Conservation (phyloP, 2,329 filamentous ascomycete species). For the Penicillium palitans region DNA sequence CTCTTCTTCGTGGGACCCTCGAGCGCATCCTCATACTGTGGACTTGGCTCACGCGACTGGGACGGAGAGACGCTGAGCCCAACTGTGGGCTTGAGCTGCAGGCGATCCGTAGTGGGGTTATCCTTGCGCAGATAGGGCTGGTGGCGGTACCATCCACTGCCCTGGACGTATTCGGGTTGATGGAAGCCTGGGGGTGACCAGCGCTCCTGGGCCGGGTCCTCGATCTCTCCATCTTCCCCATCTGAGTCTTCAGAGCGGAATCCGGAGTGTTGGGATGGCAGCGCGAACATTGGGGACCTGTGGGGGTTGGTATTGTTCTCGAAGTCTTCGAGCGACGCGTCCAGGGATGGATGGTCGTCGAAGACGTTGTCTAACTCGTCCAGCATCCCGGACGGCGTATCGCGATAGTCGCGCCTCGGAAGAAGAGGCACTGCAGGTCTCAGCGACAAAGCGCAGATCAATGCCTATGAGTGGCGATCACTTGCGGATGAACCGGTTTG, state of each 20-base stretch:
- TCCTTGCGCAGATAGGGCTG: slow-evolving; percentile 50
- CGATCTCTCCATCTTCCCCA: slow-evolving; percentile 41
- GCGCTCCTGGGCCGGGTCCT: slow-evolving; percentile 46
- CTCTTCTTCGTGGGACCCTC: slow-evolving; percentile 41
- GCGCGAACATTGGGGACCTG: slow-evolving; percentile 54
- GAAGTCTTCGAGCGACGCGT: slow-evolving; percentile 63
- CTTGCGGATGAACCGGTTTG: slow-evolving; percentile 5
- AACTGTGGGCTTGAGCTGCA: slow-evolving; percentile 44
- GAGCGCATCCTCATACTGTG: slow-evolving; percentile 59
- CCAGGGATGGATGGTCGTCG: slow-evolving; percentile 60
- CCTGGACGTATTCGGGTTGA: slow-evolving; percentile 47
- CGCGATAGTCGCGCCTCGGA: slow-evolving; percentile 27
- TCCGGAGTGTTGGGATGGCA: slow-evolving; percentile 63
- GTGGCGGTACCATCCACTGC: slow-evolving; percentile 58
- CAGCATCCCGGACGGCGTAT: slow-evolving; percentile 44
- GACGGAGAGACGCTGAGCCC: slow-evolving; percentile 46
- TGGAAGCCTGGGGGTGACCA: slow-evolving; percentile 67
- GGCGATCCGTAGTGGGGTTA: slow-evolving; percentile 32
- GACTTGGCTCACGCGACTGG: slow-evolving; percentile 58
- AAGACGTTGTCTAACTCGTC: slow-evolving; percentile 52
- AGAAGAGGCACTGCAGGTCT: slow-evolving; percentile 22
- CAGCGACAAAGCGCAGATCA: slow-evolving; percentile 22
- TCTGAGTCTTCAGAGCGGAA: slow-evolving; percentile 59
- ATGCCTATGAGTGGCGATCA: slow-evolving; percentile 13
- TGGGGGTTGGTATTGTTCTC: slow-evolving; percentile 51